Evolutionary conservation across 2,329 filamentous ascomycete species (phyloP).

Genomic region (Aspergillus neotritici): DNA sequence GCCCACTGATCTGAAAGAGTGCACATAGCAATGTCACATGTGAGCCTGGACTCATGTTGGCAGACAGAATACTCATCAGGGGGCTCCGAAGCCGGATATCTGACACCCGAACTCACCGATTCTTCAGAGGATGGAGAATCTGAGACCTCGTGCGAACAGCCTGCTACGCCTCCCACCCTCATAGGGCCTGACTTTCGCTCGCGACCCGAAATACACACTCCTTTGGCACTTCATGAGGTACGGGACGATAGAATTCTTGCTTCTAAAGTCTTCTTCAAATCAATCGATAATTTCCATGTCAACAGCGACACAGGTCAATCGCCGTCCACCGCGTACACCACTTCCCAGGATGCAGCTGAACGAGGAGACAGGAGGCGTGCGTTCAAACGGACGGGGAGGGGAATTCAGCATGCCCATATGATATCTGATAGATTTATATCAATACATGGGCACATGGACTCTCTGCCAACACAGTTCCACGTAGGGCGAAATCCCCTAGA

Average conservation of each 20-base stretch:
- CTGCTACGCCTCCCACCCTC: slow-evolving; percentile 6
- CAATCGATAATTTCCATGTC: not conserved
- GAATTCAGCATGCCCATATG: slow-evolving; percentile 16
- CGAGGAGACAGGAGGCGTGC: no score
- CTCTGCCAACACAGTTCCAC: slow-evolving; percentile 47
- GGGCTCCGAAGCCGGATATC: not conserved
- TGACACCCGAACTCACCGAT: slow-evolving; percentile 8
- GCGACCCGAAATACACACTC: slow-evolving; percentile 1
- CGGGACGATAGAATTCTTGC: not conserved
- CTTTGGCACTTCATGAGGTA: not conserved
- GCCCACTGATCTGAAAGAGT: no score
- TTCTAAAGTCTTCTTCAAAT: not conserved
- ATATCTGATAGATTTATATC: slow-evolving; percentile 58
- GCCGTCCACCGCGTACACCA: not conserved
- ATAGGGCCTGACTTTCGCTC: slow-evolving; percentile 5
- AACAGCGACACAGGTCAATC: not conserved
- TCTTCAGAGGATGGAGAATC: slow-evolving; percentile 8
- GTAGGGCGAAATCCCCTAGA: slow-evolving; percentile 46
- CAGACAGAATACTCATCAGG: slow-evolving; percentile 21
- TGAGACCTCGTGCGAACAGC: not conserved
- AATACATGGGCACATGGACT: slow-evolving; percentile 37
- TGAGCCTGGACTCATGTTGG: slow-evolving; percentile 2
- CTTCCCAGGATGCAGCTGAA: not conserved
- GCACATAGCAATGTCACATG: no score
- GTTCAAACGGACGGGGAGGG: no score